Base-by-base conservation (phyloP, 345 rosid genomes). In the Gossypium raimondii region DNA sequence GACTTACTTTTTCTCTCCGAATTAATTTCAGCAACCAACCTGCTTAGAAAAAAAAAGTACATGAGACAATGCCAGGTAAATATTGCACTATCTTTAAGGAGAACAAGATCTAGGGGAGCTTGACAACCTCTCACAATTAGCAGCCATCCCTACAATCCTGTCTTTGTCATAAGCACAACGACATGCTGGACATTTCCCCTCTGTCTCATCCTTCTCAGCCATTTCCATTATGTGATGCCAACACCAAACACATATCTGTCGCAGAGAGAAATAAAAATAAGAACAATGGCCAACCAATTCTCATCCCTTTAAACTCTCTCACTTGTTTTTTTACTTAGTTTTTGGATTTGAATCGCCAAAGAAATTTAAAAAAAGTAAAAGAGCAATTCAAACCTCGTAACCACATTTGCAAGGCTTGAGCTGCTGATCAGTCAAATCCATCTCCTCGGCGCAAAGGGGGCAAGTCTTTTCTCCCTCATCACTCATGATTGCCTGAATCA, bases 391-490 rank as follows among this genome's bases (percentile, higher is more conserved):
- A 79, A 94, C 97, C 93, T 94, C 94, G 48, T 94, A 94, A 73
- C 97, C 98, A 84, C 98, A 94, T 85, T 87, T 84, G 88, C 98
- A 93, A 68, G 98, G 97, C 85, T 89, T 93, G 85, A 93, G 84
- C 58, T 93, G 96, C 83, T 89, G 97, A 82, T 92, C 98, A 53
- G 98, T 92, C 81, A 92, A 75, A 75, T 90, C 97, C 98, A 94
- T 93, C 87, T 92, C 97, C 81, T 93, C 96, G 0, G 96, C 89
- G 29, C 98, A 93, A 76, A 93, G 90, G 24, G 97, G 98, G 65
- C 97, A 93, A 43, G 89, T 89, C 87, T 78, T 93, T 68, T 93
- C 97, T 74, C 97, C 92, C 71, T 86, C 84, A 38, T 89, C 98
- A 75, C 91, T 87, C 98, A 94, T 92, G 81, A 73, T 89, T 77